Conservation (phyloP, 1,284 basidiomycete genomes). For the Irpex sp. region DNA sequence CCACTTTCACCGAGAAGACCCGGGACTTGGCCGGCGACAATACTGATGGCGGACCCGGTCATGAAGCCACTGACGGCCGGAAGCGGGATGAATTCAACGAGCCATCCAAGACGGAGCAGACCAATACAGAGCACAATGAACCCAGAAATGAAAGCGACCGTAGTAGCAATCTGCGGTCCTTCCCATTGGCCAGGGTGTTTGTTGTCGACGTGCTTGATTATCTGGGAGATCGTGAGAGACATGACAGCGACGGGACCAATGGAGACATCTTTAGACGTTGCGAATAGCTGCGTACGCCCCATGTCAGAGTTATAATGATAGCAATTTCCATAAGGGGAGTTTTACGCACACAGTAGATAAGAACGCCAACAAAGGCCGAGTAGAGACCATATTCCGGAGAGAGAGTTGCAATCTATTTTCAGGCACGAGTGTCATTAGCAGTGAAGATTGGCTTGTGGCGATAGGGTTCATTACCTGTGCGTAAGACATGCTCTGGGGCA, state of each 20-base stretch:
- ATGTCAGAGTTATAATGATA: not conserved
- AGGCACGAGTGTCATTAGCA: not conserved
- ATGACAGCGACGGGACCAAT: constrained; percentile 98
- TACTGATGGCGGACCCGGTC: constrained; percentile 89
- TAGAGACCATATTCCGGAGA: constrained; percentile 89
- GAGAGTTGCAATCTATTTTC: constrained; percentile 75
- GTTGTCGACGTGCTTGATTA: constrained; percentile 63
- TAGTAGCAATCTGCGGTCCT: constrained; percentile 76
- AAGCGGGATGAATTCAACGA: constrained; percentile 91
- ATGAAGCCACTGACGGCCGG: constrained; percentile 93
- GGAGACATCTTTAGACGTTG: constrained; percentile 92
- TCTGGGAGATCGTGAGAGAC: constrained; percentile 86
- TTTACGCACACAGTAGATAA: constrained; percentile 68
- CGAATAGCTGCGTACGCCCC: constrained; percentile 58
- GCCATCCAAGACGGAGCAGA: constrained; percentile 88
- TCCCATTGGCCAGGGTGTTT: constrained; percentile 50
- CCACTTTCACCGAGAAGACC: constrained; percentile 80
- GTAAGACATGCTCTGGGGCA: constrained; percentile 87
- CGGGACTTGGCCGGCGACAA: constrained; percentile 81
- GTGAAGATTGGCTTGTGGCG: not conserved
- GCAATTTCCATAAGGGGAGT: constrained; percentile 18
- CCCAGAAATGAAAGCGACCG: constrained; percentile 84
- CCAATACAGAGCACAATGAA: constrained; percentile 93
- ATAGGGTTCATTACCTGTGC: constrained; percentile 43
- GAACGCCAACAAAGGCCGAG: constrained; percentile 88